Evolutionary conservation across 2,329 filamentous ascomycete genomes (phyloP), one percentile per base, ranked within the genome.

Genomic region (Penicillium brevicompactum): DNA sequence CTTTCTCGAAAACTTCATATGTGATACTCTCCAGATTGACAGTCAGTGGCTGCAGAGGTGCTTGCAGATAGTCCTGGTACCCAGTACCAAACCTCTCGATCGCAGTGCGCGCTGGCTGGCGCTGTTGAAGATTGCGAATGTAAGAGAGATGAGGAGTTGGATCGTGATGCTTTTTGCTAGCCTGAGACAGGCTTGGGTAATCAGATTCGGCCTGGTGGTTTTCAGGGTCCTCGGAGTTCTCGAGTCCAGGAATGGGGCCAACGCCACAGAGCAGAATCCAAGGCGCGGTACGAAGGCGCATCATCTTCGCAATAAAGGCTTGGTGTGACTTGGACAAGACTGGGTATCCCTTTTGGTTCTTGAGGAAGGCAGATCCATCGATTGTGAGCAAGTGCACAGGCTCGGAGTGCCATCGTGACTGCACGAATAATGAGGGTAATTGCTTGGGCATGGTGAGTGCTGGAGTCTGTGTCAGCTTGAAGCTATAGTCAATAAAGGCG

Each of bases 1-100:
- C 95, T 64, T 95, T 95, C 73, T 99, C 94, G 67, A 99, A 99
- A 2, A 97, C 93, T 71, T 99, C 94, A 73, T 99, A 99, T 0
- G 94, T 99, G 41, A 96, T 90, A 45, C 92, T 96, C 72, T 99
- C 95, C 13, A 99, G 82, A 65, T 99, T 99, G 73, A 99, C 94
- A 0, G 93, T 93, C 13, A 99, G 81, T 0, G 94, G 94, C 72
- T 99, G 95, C 40, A 99, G 80, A 2, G 94, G 94, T 2, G 92
- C 92, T 73, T 99, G 94, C 10, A 99, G 81, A 81, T 94, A 99
- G 73, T 99, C 94, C 68, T 99, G 95, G 64, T 90, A 91, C 2
- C 87, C 87, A 18, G 84, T 78, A 13, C 86, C 86, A 63, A 90
- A 90, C 31, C 81, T 79, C 68, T 90, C 87, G 49, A 90, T 81